These are phyloP conservation scores for Paraconiothyrium sp. DNA, from an alignment of 2,329 filamentous ascomycete genomes.

Conservation along the genomic window DNA sequence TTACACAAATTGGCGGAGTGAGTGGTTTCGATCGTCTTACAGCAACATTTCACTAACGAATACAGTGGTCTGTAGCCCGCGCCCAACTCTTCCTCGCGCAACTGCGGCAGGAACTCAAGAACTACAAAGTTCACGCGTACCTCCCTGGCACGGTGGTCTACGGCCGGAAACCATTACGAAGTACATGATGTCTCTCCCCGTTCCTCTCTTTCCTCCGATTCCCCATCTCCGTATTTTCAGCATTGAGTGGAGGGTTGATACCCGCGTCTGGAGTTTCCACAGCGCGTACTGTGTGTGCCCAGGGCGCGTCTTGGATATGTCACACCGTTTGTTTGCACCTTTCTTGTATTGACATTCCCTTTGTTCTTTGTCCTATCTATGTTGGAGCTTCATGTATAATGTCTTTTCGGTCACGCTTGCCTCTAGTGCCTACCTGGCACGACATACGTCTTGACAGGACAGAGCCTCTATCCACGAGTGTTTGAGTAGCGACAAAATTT, in stretches of 20 bases:
- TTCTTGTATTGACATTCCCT: background rate
- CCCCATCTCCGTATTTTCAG: slow-evolving; percentile 2
- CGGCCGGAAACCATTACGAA: slow-evolving; percentile 42
- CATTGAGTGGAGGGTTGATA: slow-evolving; percentile 10
- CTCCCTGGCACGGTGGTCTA: slow-evolving; percentile 49
- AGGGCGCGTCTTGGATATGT: background rate
- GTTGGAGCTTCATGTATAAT: background rate
- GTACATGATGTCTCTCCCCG: slow-evolving; percentile 2
- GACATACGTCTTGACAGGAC: too few species aligned
- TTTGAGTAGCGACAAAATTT: too few species aligned
- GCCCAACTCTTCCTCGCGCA: slow-evolving; percentile 50
- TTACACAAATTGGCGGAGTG: slow-evolving; percentile 47
- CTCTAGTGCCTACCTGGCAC: background rate
- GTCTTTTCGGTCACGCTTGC: background rate
- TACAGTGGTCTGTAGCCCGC: slow-evolving; percentile 43
- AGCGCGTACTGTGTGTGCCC: slow-evolving; percentile 3
- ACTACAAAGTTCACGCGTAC: slow-evolving; percentile 47
- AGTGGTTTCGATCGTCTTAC: slow-evolving; percentile 19
- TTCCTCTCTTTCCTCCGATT: background rate
- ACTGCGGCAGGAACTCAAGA: slow-evolving; percentile 46
- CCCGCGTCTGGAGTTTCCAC: slow-evolving; percentile 4
- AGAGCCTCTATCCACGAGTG: too few species aligned
- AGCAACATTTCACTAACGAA: background rate
- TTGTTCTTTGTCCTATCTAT: background rate
- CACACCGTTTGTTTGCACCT: background rate